phyloP scores from a whole-genome alignment of 148 eudicot genomes.

The Amaranthus cruentus region DNA sequence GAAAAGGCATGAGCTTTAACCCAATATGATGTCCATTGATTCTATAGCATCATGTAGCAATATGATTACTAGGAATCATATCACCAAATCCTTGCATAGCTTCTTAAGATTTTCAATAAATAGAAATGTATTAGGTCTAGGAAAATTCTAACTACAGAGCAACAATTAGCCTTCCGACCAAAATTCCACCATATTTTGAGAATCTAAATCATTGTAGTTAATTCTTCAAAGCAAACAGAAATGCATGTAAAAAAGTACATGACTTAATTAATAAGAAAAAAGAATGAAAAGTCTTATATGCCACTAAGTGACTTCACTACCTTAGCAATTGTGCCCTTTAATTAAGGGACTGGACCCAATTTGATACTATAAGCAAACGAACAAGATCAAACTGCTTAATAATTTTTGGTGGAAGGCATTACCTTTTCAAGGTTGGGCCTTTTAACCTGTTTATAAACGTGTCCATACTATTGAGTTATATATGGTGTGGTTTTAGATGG shows the following conservation, averaged over 20 bases:
- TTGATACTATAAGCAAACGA: not conserved
- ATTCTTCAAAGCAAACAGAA: not conserved
- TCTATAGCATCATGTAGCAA: too few relatives aligned
- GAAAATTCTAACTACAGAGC: not conserved
- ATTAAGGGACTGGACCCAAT: not conserved
- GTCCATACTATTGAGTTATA: slow-evolving; percentile 1
- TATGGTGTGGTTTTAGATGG: not conserved
- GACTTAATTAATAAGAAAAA: not conserved
- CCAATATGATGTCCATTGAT: too few relatives aligned
- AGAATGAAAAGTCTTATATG: not conserved
- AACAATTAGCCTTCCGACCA: not conserved
- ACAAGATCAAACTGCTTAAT: slow-evolving; percentile 5
- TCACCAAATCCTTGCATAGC: too few relatives aligned
- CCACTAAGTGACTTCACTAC: not conserved
- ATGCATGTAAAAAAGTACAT: not conserved
- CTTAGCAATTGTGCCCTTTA: not conserved
- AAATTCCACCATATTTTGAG: not conserved
- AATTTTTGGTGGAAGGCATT: not conserved
- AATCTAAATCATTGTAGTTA: not conserved
- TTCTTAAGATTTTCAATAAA: too few relatives aligned
- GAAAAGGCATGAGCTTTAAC: too few relatives aligned
- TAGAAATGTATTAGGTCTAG: not conserved
- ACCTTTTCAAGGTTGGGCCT: not conserved
- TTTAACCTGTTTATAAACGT: not conserved
- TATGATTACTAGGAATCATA: too few relatives aligned